These are phyloP conservation scores for Diaporthe australafricana DNA, from an alignment of 2,329 filamentous ascomycete genomes.

Conservation along the genomic window DNA sequence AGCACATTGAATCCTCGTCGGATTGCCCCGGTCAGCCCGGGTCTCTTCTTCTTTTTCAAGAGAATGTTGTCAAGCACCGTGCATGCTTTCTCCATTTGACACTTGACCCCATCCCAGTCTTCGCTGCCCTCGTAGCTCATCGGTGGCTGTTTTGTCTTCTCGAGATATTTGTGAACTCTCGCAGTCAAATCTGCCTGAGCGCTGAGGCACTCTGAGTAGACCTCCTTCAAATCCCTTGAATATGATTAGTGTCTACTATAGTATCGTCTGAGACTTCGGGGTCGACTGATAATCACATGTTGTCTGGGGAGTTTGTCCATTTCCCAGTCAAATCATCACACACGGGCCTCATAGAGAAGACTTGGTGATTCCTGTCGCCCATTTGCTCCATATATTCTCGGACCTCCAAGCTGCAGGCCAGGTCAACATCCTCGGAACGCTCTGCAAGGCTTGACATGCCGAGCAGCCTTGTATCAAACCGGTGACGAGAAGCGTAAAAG, in stretches of 20 bases:
- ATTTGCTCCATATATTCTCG: background rate
- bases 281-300: background rate
- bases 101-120: background rate
- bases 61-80: background rate
- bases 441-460: background rate
- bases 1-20: background rate
- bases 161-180: background rate
- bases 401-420: background rate
- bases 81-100: background rate
- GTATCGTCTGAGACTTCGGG: background rate
- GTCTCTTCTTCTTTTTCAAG: background rate
- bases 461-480: too few species aligned
- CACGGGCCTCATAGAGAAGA: background rate
- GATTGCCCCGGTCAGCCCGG: background rate
- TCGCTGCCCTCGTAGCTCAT: background rate
- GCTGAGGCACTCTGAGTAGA: background rate
- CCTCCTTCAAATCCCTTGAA: background rate
- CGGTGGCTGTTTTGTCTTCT: background rate
- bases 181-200: accelerated
- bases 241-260: background rate
- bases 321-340: background rate
- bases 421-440: background rate
- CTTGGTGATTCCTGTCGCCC: too few species aligned
- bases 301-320: background rate
- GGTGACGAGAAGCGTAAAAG: too few species aligned